A percentile compares a stretch with the other conserved stretches of the same genome.
These are phyloP conservation scores for Cystobasidium onofrii DNA, from an alignment of 768 basidiomycete species.

Conservation along the genomic window DNA sequence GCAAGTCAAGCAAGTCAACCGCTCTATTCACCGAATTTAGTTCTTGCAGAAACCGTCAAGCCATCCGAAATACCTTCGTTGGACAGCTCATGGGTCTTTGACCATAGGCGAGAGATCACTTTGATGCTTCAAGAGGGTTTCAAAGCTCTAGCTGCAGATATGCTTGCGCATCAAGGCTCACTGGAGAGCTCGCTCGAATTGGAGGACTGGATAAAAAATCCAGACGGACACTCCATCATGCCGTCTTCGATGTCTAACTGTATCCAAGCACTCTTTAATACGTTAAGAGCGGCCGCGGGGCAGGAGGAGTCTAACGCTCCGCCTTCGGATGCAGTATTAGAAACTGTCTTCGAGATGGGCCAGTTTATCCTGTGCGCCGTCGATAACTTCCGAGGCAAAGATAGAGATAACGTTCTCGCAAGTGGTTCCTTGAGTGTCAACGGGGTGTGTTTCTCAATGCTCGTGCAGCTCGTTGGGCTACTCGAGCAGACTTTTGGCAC, in stretches of 20 bases:
- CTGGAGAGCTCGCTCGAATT: background rate
- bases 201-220: constrained; percentile 8
- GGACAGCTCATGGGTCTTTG: background rate
- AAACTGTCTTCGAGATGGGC: background rate
- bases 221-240: constrained; percentile 11
- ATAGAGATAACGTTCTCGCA: background rate
- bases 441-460: background rate
- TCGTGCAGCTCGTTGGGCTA: background rate
- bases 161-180: background rate
- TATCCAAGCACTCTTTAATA: constrained; percentile 6
- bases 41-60: background rate
- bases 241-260: background rate
- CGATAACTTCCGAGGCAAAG: background rate
- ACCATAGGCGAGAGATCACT: background rate
- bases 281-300: background rate
- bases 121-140: background rate
- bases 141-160: background rate
- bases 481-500: background rate
- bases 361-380: background rate
- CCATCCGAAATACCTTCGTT: constrained; percentile 1
- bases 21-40: background rate
- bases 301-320: background rate
- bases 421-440: background rate
- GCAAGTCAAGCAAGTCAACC: constrained; percentile 6
- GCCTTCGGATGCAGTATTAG: background rate